A percentile compares a stretch with the other conserved stretches of the same genome.
Conservation (phyloP, 2,329 filamentous ascomycete genomes). For the Hymenoscyphus fraxineus region DNA sequence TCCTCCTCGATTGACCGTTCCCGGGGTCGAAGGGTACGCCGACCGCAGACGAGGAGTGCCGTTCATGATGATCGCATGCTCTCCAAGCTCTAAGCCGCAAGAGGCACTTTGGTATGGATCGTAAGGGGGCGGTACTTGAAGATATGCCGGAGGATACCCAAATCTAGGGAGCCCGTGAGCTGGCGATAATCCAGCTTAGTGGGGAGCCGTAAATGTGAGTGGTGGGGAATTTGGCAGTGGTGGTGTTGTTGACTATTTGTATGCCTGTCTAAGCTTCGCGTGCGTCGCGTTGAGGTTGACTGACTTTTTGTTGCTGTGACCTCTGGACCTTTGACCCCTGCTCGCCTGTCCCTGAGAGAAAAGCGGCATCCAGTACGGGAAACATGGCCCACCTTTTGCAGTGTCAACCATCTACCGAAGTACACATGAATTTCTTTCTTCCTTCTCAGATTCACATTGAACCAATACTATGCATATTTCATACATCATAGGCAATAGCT, state of each 20-base stretch:
- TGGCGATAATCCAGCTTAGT: background rate
- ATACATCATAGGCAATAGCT: no score
- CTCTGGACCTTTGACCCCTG: background rate
- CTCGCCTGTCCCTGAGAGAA: background rate
- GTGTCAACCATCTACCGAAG: background rate
- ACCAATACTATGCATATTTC: no score
- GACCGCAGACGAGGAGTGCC: constrained; percentile 77
- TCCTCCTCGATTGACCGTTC: constrained; percentile 34
- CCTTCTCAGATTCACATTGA: no score
- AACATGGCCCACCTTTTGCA: background rate
- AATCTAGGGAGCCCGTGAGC: background rate
- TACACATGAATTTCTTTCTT: no score
- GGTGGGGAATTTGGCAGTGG: background rate
- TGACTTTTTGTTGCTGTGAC: background rate
- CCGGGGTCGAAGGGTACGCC: constrained; percentile 75
- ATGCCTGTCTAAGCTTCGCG: background rate
- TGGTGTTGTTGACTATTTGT: constrained; percentile 5
- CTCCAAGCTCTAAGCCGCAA: constrained; percentile 19
- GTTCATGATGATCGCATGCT: constrained; percentile 65
- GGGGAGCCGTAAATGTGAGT: background rate
- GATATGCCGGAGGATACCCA: background rate
- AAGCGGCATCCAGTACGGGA: background rate
- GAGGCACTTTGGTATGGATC: constrained; percentile 7
- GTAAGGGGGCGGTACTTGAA: background rate
- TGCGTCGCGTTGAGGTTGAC: background rate